phyloP scores from a whole-genome alignment of 352 stramenopile genomes.

The Phytophthora cajani region DNA sequence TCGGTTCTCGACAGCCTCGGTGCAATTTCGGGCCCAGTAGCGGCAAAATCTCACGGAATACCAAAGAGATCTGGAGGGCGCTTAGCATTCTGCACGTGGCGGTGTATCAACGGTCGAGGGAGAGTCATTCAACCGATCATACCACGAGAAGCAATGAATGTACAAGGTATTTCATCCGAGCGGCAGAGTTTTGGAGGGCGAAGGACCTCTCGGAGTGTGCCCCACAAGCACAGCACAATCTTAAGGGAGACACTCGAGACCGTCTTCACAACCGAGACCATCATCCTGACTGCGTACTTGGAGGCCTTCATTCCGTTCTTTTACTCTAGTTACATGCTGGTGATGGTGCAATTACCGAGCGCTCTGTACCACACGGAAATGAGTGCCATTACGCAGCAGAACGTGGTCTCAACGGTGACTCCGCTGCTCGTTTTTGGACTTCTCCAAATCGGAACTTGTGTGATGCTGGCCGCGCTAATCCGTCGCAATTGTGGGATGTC shows the following conservation, averaged over 20 bases:
- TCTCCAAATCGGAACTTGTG: conserved; percentile 13
- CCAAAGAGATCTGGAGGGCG: neutral
- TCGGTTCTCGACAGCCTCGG: neutral
- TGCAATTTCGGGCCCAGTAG: neutral
- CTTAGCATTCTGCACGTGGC: neutral
- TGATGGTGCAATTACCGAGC: conserved; percentile 32
- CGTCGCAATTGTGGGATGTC: conserved; percentile 5
- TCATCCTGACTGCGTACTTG: conserved; percentile 39
- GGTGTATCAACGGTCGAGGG: neutral
- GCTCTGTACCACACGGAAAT: conserved; percentile 17
- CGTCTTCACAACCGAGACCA: conserved; percentile 36
- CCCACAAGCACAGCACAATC: neutral
- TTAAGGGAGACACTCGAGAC: neutral
- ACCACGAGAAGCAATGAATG: neutral
- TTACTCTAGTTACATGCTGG: conserved; percentile 22
- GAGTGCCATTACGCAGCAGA: neutral
- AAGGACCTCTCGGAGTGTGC: neutral
- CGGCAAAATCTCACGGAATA: neutral
- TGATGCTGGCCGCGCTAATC: conserved; percentile 5
- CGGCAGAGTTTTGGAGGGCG: neutral
- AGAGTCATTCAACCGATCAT: neutral
- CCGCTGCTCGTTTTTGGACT: conserved; percentile 22
- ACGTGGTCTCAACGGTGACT: neutral
- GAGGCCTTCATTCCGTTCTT: conserved; percentile 37
- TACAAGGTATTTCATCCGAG: neutral